A percentile compares a stretch with the other conserved stretches of the same genome.
Evolutionary conservation across 805 yeast species (phyloP).

Genomic region (Blastobotrys chiropterorum): DNA sequence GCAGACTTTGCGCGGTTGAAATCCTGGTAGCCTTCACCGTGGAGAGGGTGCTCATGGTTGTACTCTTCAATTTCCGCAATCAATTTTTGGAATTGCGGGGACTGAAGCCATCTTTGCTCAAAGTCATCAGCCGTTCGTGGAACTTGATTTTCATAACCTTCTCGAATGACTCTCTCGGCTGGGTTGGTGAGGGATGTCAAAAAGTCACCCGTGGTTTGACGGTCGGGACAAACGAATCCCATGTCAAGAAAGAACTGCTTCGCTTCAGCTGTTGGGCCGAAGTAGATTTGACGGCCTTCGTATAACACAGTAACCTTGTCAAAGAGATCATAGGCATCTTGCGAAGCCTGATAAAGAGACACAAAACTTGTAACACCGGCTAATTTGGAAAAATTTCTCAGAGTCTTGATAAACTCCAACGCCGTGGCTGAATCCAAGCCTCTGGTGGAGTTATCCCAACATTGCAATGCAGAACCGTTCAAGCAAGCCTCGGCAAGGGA

Average conservation of each 20-base stretch:
- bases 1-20: constrained; percentile 28
- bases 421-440: constrained; percentile 71
- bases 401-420: constrained; percentile 52
- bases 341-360: constrained; percentile 57
- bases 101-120: constrained; percentile 43
- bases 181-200: constrained; percentile 53
- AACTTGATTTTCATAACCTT: constrained; percentile 43
- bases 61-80: constrained; percentile 40
- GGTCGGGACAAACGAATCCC: constrained; percentile 52
- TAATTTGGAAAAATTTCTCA: constrained; percentile 49
- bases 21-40: constrained; percentile 21
- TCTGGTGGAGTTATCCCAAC: constrained; percentile 67
- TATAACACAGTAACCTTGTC: constrained; percentile 49
- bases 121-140: constrained; percentile 51
- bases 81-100: constrained; percentile 37
- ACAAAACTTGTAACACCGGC: constrained; percentile 49
- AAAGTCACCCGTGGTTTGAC: constrained; percentile 57
- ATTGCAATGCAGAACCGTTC: constrained; percentile 42
- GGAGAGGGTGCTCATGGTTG: constrained; percentile 18
- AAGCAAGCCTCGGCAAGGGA: constrained; percentile 47
- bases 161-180: constrained; percentile 38
- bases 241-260: constrained; percentile 43
- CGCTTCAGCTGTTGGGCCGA: constrained; percentile 43
- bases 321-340: constrained; percentile 48
- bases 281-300: constrained; percentile 52